These are phyloP conservation scores for Populus tomentosa DNA, from an alignment of 441 rosid species.

Conservation along the genomic window DNA sequence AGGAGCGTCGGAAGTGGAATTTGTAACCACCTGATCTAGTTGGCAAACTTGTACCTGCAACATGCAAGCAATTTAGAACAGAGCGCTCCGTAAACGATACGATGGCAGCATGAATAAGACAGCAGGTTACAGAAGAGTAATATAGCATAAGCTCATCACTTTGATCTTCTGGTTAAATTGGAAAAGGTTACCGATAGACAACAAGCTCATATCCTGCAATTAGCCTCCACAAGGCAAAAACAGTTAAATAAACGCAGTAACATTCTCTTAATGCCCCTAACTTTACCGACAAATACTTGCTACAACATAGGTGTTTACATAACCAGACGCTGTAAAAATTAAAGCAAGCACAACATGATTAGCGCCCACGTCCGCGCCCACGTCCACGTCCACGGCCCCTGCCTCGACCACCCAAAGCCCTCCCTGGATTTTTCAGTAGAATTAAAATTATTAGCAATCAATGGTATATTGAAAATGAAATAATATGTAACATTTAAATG, in stretches of 20 bases:
- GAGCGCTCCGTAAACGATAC: neutral
- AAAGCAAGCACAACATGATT: neutral
- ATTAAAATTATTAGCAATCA: neutral
- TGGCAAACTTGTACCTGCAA: neutral
- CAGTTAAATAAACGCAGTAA: neutral
- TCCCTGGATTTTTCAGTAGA: slow-evolving; percentile 40
- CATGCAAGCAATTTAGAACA: neutral
- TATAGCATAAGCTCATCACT: neutral
- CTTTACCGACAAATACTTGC: slow-evolving; percentile 14
- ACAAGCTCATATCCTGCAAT: neutral
- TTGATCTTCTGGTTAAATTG: neutral
- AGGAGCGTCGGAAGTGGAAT: neutral
- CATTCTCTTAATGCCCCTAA: slow-evolving; percentile 14
- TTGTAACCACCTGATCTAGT: neutral
- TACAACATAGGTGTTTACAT: slow-evolving; percentile 32
- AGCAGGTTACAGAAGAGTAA: neutral
- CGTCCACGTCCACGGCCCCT: slow-evolving; percentile 91
- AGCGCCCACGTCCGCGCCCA: slow-evolving; percentile 85
- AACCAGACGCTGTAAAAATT: slow-evolving; percentile 20
- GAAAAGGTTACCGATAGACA: neutral
- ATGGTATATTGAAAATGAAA: neutral
- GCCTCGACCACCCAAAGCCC: slow-evolving; percentile 73
- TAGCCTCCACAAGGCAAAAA: neutral
- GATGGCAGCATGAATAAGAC: neutral
- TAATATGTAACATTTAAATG: neutral